These are phyloP conservation scores for Adansonia digitata DNA, from an alignment of 345 rosid genomes.

Conservation along the genomic window DNA sequence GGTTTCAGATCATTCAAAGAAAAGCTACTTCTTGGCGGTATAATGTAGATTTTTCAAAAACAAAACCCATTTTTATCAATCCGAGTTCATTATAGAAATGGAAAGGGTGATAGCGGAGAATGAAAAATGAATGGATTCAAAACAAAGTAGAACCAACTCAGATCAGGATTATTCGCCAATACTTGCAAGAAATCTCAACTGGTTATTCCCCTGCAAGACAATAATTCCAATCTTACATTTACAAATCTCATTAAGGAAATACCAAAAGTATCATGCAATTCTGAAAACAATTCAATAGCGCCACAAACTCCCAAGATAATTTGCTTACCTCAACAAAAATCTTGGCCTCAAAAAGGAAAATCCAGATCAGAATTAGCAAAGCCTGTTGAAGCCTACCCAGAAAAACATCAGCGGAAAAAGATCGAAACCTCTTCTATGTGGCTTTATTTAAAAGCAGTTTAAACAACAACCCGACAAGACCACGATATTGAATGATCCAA, in stretches of 20 bases:
- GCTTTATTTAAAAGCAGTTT: neutral
- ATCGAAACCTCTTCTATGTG: neutral
- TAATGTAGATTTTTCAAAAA: neutral
- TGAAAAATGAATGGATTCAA: neutral
- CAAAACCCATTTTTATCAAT: neutral
- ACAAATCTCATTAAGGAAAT: slow-evolving; percentile 7
- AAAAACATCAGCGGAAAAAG: neutral
- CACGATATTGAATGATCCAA: neutral
- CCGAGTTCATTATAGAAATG: neutral
- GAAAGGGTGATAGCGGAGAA: neutral
- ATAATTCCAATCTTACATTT: slow-evolving; percentile 8
- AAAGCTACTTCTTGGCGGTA: neutral
- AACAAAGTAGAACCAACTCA: neutral
- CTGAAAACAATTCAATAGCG: neutral
- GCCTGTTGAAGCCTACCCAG: neutral
- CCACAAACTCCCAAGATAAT: neutral
- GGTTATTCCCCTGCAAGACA: neutral
- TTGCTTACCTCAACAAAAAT: neutral
- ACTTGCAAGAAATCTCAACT: neutral
- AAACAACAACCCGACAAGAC: neutral
- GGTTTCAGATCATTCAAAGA: slow-evolving; percentile 1
- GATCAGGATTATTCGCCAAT: slow-evolving; percentile 9
- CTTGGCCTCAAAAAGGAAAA: slow-evolving; percentile 15
- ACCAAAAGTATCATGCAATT: neutral
- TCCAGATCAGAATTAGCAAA: slow-evolving; percentile 7